Evolutionary conservation across 148 eudicot genomes (phyloP), one percentile per base, ranked within the genome.

Genomic region (Camellia granthamiana): DNA sequence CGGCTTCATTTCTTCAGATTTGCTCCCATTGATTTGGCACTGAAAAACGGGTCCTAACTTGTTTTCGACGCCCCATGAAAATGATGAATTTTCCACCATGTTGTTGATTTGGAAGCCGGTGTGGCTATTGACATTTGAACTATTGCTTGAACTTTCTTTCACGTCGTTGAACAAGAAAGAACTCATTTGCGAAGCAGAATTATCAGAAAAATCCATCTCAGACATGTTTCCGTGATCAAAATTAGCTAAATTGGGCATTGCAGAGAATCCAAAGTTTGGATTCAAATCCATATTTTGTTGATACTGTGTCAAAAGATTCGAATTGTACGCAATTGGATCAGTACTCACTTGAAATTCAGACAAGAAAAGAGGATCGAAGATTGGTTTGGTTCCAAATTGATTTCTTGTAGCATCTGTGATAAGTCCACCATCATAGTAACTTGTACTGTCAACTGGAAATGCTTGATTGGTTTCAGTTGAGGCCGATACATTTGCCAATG

Each of bases 71-170:
- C 55, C 83, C 84, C 71, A 84, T 52, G 74, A 72, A 72, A 74
- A 76, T 66, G 75, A 76, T 52, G 30, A 70, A 80, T 67, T 70
- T 10, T 82, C 80, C 30, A 64, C 66, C 72, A 77, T 66, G n/a
- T 42, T 47, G 38, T 58, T 61, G 46, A 60, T 79, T 42, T 71
- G 68, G 12, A 66, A 64, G 30, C 77, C 41, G 3, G 23, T 59
- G 21, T 72, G 56, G 55, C 75, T 75, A 69, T 75, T 81, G 67
- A 72, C 75, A 71, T 85, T 82, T 47, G 92, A 86, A 75, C 87
- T 87, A 59, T 84, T 88, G 47, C 88, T 87, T 6, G 97, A 88
- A 81, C 91, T 86, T 30, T 90, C 89, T 55, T 85, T 90, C 44
- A 64, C 88, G 18, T 87, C 87, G 80, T 74, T 87, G 80, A 85